Evolutionary conservation across 129 eudicot genomes (phyloP).

Genomic region (Helichrysum umbraculigerum): DNA sequence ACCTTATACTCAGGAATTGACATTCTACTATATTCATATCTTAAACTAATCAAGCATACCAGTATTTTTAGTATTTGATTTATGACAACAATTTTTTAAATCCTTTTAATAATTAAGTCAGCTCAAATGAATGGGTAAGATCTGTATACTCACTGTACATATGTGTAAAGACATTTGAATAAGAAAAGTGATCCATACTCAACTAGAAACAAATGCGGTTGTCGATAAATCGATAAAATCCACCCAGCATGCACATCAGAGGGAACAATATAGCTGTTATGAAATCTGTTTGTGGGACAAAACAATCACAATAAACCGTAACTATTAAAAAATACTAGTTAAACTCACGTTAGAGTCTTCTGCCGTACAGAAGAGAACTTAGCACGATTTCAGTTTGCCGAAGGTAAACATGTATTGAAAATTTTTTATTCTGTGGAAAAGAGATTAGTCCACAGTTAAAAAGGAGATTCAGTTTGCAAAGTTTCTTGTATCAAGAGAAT

Average conservation of each 20-base stretch:
- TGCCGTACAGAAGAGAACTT: too few relatives aligned
- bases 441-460: background rate
- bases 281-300: background rate
- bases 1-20: background rate
- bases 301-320: background rate
- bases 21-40: too few relatives aligned
- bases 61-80: background rate
- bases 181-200: background rate
- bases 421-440: background rate
- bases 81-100: background rate
- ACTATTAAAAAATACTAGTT: too few relatives aligned
- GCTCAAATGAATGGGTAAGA: too few relatives aligned
- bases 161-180: too few relatives aligned
- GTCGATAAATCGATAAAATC: too few relatives aligned
- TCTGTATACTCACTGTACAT: too few relatives aligned
- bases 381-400: too few relatives aligned
- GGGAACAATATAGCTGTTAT: background rate
- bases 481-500: background rate
- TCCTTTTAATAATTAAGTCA: too few relatives aligned
- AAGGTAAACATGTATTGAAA: too few relatives aligned
- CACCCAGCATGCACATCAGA: background rate
- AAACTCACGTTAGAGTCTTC: too few relatives aligned
- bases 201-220: too few relatives aligned
- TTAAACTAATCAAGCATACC: background rate
- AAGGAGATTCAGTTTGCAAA: background rate